Base-by-base conservation (phyloP, 306 rosid genomes). In the Trichosanthes cucumerina region DNA sequence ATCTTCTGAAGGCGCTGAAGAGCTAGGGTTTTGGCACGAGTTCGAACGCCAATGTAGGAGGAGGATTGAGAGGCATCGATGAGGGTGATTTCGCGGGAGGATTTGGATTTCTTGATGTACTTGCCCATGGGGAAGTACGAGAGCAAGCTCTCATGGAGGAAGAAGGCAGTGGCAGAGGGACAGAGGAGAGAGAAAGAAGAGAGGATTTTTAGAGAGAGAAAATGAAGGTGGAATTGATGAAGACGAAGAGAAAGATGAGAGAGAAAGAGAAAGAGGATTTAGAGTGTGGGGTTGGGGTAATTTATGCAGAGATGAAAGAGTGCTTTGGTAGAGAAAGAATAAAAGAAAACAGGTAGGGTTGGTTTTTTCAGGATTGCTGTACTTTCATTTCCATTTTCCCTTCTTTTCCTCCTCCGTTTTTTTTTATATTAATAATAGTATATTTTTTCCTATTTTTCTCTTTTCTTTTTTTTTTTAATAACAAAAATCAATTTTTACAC, bases 11-110 rank as follows among this genome's bases (percentile, higher is more conserved):
- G 89, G 8, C 83, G 59, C 63, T 81, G 80, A 2, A 91, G 87
- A 16, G 99, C 99, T 82, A 92, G 90, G 88, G 98, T 95, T 88
- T 90, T 91, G 79, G 99, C 97, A 11, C 99, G 92, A 39, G 99
- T 95, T 33, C 96, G 87, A 38, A 95, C 99, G 18, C 99, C 98
- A 39, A 81, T 82, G 77, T 91, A 80, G 75, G 91, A 69, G 47
- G 72, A 68, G 9, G 72, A 65, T 31, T 87, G 91, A 1, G 93
- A 73, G 49, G 87, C 85, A 52, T 95, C 97, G 85, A 91, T 82
- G 2, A 91, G 85, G 1, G 96, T 81, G 10, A 90, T 76, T 43
- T 92, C 91, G 13, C 87, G 88, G 2, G 88, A 54, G 4, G 93
- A 78, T 66, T 95, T 92, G 41, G 91, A 80, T 84, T 91, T 92